Conservation (phyloP, 805 yeast species). For the Teunomyces kruisii region DNA sequence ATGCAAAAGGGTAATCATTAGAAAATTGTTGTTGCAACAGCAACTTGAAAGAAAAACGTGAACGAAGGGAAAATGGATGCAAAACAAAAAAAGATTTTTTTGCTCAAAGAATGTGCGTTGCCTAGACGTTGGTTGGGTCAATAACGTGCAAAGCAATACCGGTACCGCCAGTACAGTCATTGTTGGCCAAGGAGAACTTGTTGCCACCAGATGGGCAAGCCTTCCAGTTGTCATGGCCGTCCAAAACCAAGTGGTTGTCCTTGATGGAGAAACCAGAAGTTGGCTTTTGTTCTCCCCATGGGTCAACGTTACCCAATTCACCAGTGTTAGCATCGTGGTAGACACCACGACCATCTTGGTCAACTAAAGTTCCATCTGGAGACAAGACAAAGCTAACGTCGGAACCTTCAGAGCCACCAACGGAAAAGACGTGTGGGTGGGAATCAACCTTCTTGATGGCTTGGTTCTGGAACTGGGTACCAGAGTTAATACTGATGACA, state of each 20-base stretch:
- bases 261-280: conserved; percentile 40
- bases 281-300: conserved; percentile 32
- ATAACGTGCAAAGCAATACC: conserved; percentile 24
- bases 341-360: conserved; percentile 30
- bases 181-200: conserved; percentile 23
- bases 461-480: conserved; percentile 24
- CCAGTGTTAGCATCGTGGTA: conserved; percentile 29
- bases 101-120: not conserved
- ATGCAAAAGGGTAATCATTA: not conserved
- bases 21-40: not conserved
- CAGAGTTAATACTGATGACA: conserved; percentile 22
- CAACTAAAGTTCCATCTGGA: conserved; percentile 27
- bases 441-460: conserved; percentile 27
- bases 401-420: conserved; percentile 32
- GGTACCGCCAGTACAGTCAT: conserved; percentile 29
- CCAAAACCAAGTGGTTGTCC: conserved; percentile 35
- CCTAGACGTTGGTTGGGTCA: conserved; percentile 6
- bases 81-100: not conserved
- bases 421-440: conserved; percentile 34
- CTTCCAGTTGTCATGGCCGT: conserved; percentile 34
- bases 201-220: conserved; percentile 36
- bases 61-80: not conserved
- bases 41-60: not conserved
- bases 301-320: conserved; percentile 32
- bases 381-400: conserved; percentile 23